Evolutionary conservation across 2,329 filamentous ascomycete species (phyloP).

Genomic region (Fusarium verticillioides): DNA sequence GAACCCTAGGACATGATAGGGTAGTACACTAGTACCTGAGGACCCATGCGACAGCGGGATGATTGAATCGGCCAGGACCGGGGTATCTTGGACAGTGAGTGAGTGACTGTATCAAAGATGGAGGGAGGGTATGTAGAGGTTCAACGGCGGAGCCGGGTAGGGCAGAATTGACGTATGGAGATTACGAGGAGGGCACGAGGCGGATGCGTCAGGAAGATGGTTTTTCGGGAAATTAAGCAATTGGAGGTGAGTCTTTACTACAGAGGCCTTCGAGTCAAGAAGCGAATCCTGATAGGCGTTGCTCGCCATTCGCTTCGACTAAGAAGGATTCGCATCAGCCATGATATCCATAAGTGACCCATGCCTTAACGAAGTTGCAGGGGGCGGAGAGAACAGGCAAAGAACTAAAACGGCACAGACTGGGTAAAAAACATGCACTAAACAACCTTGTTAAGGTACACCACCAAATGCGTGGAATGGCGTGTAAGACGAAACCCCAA

Average conservation of each 20-base stretch:
- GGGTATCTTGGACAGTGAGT: constrained; percentile 21
- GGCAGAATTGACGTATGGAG: constrained; percentile 41
- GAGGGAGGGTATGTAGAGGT: constrained; percentile 17
- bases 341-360: not conserved
- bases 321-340: constrained; percentile 25
- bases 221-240: constrained; percentile 6
- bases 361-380: not conserved
- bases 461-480: constrained; percentile 11
- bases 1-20: constrained; percentile 26
- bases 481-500: not conserved
- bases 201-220: constrained; percentile 9
- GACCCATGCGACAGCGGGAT: constrained; percentile 41
- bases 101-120: constrained; percentile 23
- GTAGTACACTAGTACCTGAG: constrained; percentile 25
- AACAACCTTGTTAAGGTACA: constrained; percentile 4
- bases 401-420: constrained; percentile 2
- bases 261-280: not conserved
- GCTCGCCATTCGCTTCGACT: constrained; percentile 2
- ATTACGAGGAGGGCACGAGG: constrained; percentile 39
- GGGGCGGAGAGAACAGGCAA: not conserved
- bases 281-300: not conserved
- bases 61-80: constrained; percentile 38
- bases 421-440: not conserved
- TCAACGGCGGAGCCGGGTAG: constrained; percentile 30
- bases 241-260: constrained; percentile 16